Evolutionary conservation across 2,329 filamentous ascomycete genomes (phyloP).

Genomic region (Penicillium sp.): DNA sequence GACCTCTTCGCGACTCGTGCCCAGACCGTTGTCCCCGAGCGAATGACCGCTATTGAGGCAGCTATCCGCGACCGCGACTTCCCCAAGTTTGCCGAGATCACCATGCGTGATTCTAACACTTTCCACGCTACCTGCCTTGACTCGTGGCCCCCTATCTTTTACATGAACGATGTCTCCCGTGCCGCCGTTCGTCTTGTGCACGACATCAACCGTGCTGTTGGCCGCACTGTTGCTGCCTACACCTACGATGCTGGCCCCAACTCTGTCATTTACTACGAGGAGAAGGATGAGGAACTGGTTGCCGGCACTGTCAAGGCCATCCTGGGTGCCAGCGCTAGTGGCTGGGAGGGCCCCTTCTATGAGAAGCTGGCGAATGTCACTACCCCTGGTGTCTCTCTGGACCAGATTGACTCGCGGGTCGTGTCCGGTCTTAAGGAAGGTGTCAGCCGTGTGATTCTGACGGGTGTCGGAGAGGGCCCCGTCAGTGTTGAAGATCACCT

Average conservation of each 20-base stretch:
- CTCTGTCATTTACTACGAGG: conserved; percentile 92
- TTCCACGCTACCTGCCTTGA: conserved; percentile 96
- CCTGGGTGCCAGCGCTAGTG: conserved; percentile 65
- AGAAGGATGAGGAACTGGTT: conserved; percentile 73
- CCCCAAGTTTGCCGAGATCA: conserved; percentile 81
- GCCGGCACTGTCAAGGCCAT: conserved; percentile 77
- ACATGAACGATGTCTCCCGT: conserved; percentile 91
- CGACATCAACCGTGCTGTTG: conserved; percentile 79
- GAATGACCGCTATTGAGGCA: conserved; percentile 84
- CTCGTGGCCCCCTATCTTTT: conserved; percentile 96
- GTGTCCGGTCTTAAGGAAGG: conserved; percentile 72
- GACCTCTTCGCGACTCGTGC: conserved; percentile 82
- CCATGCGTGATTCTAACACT: conserved; percentile 95
- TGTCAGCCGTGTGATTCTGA: conserved; percentile 87
- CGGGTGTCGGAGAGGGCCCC: conserved; percentile 88
- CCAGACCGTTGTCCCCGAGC: conserved; percentile 73
- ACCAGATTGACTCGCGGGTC: conserved; percentile 61
- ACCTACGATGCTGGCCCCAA: conserved; percentile 98
- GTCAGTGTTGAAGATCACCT: conserved; percentile 77
- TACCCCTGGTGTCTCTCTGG: conserved; percentile 59
- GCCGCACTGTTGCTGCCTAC: conserved; percentile 84
- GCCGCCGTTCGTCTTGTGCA: conserved; percentile 89
- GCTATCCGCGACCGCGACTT: conserved; percentile 82
- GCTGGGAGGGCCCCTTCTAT: conserved; percentile 62
- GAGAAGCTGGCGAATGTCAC: conserved; percentile 57